Evolutionary conservation across 2,329 filamentous ascomycete genomes (phyloP), one percentile per base, ranked within the genome.

Genomic region (Pseudogymnoascus sp.): DNA sequence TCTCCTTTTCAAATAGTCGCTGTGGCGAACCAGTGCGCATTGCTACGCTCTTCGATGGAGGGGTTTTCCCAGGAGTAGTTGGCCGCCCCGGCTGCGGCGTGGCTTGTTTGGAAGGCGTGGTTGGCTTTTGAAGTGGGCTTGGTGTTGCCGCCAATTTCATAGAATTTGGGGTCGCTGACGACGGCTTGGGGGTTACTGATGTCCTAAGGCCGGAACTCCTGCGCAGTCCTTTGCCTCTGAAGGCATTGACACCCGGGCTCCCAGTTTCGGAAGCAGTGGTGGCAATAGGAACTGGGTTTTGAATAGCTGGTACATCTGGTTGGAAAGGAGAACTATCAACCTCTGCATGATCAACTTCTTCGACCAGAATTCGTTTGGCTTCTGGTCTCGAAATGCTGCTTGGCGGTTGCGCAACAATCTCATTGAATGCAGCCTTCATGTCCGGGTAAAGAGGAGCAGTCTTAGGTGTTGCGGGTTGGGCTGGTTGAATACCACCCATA

Each of bases 291-390:
- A 69, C 64, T 8, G 73, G 70, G 13, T 70, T 63, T 9, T 67
- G 64, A 40, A 68, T 63, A 40, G 74, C 73, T 13, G 62, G 60
- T 21, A 69, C 61, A 39, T 70, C 66, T 39, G 62, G 61, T 59
- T 65, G 65, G 59, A 80, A 79, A 18, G 79, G 78, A 27, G 79
- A 80, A 66, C 76, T 79, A 18, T 67, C 72, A 36, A 77, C 64
- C 58, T 81, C 78, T 29, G 83, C 75, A 64, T 76, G 72, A 65
- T 82, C 77, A 12, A 75, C 79, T 68, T 87, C 84, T 65, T 81
- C 74, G 66, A 86, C 82, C 82, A 86, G 84, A 10, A 83, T 71
- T 55, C 78, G 78, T 69, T 82, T 86, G 7, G 79, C 83, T 62
- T 79, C 74, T 7, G 74, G 35, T 12, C 39, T 39, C 12, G 48